Base-by-base conservation (phyloP, 352 stramenopile genomes). In the Phytophthora pini region DNA sequence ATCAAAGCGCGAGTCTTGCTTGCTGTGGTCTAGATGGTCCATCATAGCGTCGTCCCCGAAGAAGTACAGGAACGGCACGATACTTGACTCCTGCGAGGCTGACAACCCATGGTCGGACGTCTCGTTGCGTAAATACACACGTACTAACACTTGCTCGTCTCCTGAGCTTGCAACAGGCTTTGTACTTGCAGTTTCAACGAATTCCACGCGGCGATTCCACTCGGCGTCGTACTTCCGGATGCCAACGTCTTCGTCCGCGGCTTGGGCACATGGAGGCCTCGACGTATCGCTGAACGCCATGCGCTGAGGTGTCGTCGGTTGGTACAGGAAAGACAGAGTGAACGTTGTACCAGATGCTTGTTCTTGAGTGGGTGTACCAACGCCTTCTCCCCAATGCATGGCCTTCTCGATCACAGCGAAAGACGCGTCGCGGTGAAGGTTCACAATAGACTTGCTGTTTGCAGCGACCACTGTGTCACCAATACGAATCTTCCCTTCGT, bases 31-130 rank as follows among this genome's bases (percentile, higher is more conserved):
- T 34, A 95, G 66, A 65, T 92, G 82, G 54, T 95, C 87, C 85
- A 95, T 92, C 65, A 89, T 95, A 15, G 76, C 74, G 56, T 95
- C 87, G 20, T 95, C 87, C 6, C 87, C 87, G 54, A 95, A 95
- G 65, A 95, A 95, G 52, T 95, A 95, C 20, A 95, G 65, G 60
- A 95, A 95, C 3, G 87, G 87, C 29, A 95, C 82, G 13, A 95
- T 87, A 65, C 87, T 95, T 32, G 85, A 87, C 56, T 95, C 87
- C 38, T 95, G 87, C 2, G 85, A 84, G 1, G 80, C 71, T 11
- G 81, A 90, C 13, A 95, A 56, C 0, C 87, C 87, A 51, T 95
- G 85, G 43, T 95, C 87, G 0, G 83, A 87, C 1, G 85, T 74
- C 20, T 90, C 83, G 17, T 92, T 86, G 7, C 85, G 85, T 39